Conservation (phyloP, 129 eudicot genomes). For the Lonicera japonica region DNA sequence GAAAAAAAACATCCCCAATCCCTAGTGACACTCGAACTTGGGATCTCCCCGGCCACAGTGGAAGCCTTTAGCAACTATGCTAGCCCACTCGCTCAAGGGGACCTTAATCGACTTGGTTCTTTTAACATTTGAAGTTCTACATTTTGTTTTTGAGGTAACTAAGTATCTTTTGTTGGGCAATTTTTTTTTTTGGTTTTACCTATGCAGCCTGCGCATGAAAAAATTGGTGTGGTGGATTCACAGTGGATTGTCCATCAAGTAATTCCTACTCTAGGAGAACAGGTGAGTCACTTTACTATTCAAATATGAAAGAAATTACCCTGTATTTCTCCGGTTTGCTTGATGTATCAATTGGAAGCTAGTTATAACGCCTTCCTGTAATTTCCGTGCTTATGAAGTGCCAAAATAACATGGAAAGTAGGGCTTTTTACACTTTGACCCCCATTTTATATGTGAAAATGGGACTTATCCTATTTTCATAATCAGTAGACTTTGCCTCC, state of each 20-base stretch:
- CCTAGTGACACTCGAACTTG: no score
- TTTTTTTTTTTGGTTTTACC: neutral
- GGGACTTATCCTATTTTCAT: no score
- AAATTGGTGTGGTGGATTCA: constrained; percentile 93
- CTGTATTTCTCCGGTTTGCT: neutral
- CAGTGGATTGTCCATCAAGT: constrained; percentile 98
- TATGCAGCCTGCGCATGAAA: constrained; percentile 94
- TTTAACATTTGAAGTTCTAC: neutral
- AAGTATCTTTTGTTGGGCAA: neutral
- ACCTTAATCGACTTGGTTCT: neutral
- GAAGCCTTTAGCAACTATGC: no score
- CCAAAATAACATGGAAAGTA: no score
- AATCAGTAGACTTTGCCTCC: no score
- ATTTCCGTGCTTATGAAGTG: no score
- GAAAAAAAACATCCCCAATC: no score
- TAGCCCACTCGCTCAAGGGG: neutral
- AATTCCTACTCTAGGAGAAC: constrained; percentile 83
- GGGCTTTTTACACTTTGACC: no score
- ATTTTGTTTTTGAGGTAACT: no score
- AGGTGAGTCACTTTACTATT: constrained; percentile 36
- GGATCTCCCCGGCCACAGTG: no score
- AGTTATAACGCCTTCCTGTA: no score
- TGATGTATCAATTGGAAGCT: neutral
- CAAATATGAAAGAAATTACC: neutral
- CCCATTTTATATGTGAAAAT: no score